Evolutionary conservation across 2,329 filamentous ascomycete species (phyloP).

Genomic region (Akanthomyces dipterigenus): DNA sequence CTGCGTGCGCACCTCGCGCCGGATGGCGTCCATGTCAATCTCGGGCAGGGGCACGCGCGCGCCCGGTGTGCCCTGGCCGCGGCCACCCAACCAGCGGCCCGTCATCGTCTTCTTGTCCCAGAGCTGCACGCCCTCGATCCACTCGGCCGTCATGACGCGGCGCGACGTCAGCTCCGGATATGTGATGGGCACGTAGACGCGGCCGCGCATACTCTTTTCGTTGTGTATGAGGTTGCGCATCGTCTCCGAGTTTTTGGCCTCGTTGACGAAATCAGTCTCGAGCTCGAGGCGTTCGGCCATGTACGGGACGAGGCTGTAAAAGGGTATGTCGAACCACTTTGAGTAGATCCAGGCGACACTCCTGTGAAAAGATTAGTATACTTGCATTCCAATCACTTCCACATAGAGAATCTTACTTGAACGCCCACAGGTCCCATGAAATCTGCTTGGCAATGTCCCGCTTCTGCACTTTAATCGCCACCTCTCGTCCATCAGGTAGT

Average conservation of each 20-base stretch:
- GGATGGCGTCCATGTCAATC: conserved; percentile 41
- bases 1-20: conserved; percentile 41
- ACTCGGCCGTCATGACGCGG: conserved; percentile 88
- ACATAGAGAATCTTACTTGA: conserved; percentile 56
- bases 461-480: conserved; percentile 96
- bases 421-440: conserved; percentile 91
- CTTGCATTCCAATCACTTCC: not conserved
- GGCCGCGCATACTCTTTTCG: conserved; percentile 67
- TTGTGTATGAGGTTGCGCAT: conserved; percentile 72
- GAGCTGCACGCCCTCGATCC: conserved; percentile 90
- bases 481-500: conserved; percentile 77
- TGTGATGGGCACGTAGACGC: conserved; percentile 83
- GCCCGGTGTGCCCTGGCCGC: conserved; percentile 70
- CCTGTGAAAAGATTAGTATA: conserved; percentile 31
- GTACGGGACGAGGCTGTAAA: conserved; percentile 86
- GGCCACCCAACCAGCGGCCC: conserved; percentile 69
- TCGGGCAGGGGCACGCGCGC: conserved; percentile 56
- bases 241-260: conserved; percentile 78
- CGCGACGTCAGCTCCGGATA: conserved; percentile 76
- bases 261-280: conserved; percentile 91
- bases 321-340: conserved; percentile 84
- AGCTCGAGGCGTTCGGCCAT: conserved; percentile 86
- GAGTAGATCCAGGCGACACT: conserved; percentile 79
- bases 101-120: conserved; percentile 87
- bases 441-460: conserved; percentile 87